These are phyloP conservation scores for Datura wrightii DNA, from an alignment of 257 asterid genomes.

Conservation along the genomic window DNA sequence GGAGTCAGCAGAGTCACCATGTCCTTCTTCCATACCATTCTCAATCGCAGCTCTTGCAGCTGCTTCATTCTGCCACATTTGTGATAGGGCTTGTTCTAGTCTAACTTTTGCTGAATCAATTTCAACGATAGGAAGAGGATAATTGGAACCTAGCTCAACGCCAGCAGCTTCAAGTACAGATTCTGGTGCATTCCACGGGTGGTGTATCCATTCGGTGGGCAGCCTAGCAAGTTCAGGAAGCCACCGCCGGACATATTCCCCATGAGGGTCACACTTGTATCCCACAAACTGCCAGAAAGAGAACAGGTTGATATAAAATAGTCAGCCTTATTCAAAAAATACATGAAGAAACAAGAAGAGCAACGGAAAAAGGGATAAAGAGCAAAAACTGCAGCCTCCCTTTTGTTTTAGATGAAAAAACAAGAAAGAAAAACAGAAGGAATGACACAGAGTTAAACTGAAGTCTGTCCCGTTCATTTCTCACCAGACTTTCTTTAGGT, in stretches of 20 bases:
- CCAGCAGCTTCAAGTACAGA: constrained; percentile 93
- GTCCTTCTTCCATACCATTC: constrained; percentile 90
- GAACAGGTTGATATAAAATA: background rate
- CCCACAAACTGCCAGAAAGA: constrained; percentile 71
- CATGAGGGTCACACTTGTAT: constrained; percentile 83
- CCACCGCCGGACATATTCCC: constrained; percentile 96
- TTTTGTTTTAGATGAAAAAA: background rate
- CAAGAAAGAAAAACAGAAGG: constrained; percentile 23
- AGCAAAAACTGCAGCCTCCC: background rate
- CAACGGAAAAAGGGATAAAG: background rate
- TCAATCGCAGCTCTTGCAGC: constrained; percentile 64
- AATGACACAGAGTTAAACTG: background rate
- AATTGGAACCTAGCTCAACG: constrained; percentile 89
- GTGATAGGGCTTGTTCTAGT: constrained; percentile 72
- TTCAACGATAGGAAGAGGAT: constrained; percentile 78
- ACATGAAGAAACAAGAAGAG: background rate
- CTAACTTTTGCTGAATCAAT: constrained; percentile 75
- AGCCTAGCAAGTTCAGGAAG: constrained; percentile 89
- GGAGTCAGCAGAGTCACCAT: constrained; percentile 82
- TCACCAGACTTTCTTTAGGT: background rate
- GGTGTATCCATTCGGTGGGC: constrained; percentile 97
- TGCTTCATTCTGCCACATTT: constrained; percentile 85
- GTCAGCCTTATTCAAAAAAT: background rate
- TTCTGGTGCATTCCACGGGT: constrained; percentile 91
- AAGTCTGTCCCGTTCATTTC: background rate